Evolutionary conservation across 345 rosid genomes (phyloP), one percentile per base, ranked within the genome.

Genomic region (Melaleuca alternifolia): DNA sequence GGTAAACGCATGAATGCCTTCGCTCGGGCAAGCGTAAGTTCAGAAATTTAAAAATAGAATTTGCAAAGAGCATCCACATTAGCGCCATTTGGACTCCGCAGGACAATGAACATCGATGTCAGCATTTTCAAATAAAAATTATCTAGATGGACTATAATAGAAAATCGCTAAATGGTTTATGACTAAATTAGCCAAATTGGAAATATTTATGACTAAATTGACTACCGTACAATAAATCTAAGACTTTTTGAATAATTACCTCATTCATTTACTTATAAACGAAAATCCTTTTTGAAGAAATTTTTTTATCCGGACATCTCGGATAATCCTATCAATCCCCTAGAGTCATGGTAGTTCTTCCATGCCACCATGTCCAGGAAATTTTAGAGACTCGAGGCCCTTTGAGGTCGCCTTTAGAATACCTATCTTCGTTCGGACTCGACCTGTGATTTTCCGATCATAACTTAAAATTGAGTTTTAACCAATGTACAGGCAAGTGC

Each of bases 21-120:
- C n/a, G n/a, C n/a, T n/a, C n/a, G n/a, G n/a, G n/a, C n/a, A n/a
- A n/a, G n/a, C n/a, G n/a, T n/a, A 61, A n/a, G 12, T n/a, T 51
- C 18, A 62, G 2, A 28, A 61, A 62, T 3, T 51, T 14, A 28
- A 28, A 14, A 33, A 33, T 16, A 3, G 23, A 4, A 15, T 16
- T 16, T 65, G 77, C 23, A 4, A 65, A 65, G 33, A 65, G 16
- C 21, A 3, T 33, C 37, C 6, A 65, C 20, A 5, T 65, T 5
- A 65, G 21, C 5, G 46, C 10, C 6, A 4, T 18, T 5, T 37
- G 21, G 33, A 23, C 11, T 1, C 30, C 4, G 0, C 0, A 16
- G 1, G 44, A 10, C 1, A 18, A 1, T 51, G 5, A 6, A 16
- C 51, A 1, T 16, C 18, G n/a, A 51, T 3, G 13, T 51, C 6